phyloP scores from a whole-genome alignment of 2,329 filamentous ascomycete genomes.

The Trichoderma sp. region DNA sequence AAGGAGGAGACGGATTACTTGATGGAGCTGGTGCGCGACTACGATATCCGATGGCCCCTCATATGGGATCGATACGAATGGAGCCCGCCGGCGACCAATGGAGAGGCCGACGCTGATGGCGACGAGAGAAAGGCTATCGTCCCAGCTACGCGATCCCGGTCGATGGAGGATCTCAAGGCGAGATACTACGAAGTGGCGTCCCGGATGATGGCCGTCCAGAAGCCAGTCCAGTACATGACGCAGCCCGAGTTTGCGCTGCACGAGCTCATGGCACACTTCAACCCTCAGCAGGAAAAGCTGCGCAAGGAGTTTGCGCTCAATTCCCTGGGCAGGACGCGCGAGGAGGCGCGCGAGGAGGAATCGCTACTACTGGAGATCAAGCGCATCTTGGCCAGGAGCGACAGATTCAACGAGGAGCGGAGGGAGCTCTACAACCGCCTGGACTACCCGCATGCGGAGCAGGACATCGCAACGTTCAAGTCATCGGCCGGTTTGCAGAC shows the following conservation, averaged over 20 bases:
- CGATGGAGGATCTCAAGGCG: conserved; percentile 87
- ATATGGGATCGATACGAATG: conserved; percentile 94
- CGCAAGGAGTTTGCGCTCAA: conserved; percentile 85
- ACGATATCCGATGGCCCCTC: conserved; percentile 85
- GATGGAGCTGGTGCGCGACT: conserved; percentile 72
- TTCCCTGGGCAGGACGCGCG: conserved; percentile 75
- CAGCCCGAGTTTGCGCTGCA: conserved; percentile 79
- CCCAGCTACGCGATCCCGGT: conserved; percentile 58
- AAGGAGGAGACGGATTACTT: conserved; percentile 94
- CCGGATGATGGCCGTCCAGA: conserved; percentile 77
- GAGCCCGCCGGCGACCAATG: conserved; percentile 49
- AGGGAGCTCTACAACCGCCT: conserved; percentile 84
- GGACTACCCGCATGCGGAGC: conserved; percentile 72
- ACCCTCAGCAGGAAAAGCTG: conserved; percentile 73
- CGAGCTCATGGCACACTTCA: conserved; percentile 84
- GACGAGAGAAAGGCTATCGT: conserved; percentile 58
- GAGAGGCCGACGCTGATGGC: conserved; percentile 49
- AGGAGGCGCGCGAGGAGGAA: conserved; percentile 91
- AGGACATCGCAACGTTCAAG: conserved; percentile 77
- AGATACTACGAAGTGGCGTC: conserved; percentile 87
- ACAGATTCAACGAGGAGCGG: conserved; percentile 84
- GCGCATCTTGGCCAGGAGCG: conserved; percentile 83
- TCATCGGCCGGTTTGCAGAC: conserved; percentile 77
- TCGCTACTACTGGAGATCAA: conserved; percentile 87
- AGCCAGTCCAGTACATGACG: conserved; percentile 84